These are phyloP conservation scores for Linanthus parryae DNA, from an alignment of 148 eudicot species.

Conservation along the genomic window DNA sequence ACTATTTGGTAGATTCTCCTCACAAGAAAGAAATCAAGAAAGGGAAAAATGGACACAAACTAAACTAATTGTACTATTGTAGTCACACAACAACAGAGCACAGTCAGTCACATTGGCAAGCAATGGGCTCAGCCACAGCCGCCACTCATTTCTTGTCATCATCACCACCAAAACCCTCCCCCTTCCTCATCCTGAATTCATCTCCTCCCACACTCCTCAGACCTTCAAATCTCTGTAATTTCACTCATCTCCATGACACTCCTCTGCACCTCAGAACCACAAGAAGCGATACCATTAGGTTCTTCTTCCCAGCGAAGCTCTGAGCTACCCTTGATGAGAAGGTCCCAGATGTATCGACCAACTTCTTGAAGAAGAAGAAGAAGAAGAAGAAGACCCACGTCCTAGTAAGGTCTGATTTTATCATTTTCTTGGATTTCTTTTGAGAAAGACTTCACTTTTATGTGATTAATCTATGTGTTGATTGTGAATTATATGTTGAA, in stretches of 20 bases:
- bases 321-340: conserved; percentile 28
- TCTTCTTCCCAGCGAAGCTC: conserved; percentile 1
- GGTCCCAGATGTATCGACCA: conserved; percentile 14
- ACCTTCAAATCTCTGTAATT: conserved; percentile 14
- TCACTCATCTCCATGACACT: conserved; percentile 2
- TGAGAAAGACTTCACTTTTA: neutral
- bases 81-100: too few species aligned
- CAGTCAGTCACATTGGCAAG: too few species aligned
- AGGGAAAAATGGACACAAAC: too few species aligned
- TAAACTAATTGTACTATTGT: too few species aligned
- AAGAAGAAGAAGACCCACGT: conserved; percentile 14
- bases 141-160: conserved; percentile 7
- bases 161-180: neutral
- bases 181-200: conserved; percentile 6
- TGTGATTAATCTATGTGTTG: neutral
- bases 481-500: neutral
- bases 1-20: too few species aligned
- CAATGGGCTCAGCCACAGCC: too few species aligned
- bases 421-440: neutral
- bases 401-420: conserved; percentile 19
- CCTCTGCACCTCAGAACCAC: conserved; percentile 5
- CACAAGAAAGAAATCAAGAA: too few species aligned
- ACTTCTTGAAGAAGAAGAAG: conserved; percentile 27
- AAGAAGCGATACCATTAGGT: conserved; percentile 1
- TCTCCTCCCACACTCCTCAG: conserved; percentile 7